These are phyloP conservation scores for Wilcoxina mikolae DNA, from an alignment of 495 filamentous ascomycete species.

Conservation along the genomic window DNA sequence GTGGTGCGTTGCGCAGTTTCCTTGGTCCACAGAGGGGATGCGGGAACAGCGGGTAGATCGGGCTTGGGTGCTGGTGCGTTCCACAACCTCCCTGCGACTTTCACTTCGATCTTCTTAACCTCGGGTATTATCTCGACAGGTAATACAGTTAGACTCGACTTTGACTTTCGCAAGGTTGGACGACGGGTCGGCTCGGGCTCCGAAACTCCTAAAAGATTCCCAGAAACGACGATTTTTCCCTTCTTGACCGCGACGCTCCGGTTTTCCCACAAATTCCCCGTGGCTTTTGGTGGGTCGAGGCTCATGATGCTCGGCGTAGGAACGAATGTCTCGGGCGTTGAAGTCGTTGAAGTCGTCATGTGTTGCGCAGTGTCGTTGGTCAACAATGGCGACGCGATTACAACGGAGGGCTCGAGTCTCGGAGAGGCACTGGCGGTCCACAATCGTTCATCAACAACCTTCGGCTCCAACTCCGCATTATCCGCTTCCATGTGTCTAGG, in stretches of 20 bases:
- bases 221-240: background rate
- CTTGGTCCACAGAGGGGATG: conserved; percentile 1
- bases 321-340: conserved; percentile 9
- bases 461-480: background rate
- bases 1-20: conserved; percentile 8
- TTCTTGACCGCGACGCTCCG: conserved; percentile 1
- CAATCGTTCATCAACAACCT: background rate
- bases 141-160: background rate
- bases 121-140: background rate
- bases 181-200: background rate
- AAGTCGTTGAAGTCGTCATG: conserved; percentile 13
- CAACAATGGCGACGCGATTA: background rate
- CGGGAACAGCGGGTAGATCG: conserved; percentile 6
- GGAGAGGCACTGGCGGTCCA: background rate
- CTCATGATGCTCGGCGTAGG: background rate
- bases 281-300: background rate
- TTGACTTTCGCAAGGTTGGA: background rate
- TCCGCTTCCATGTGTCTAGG: conserved; percentile 1
- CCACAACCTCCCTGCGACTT: conserved; percentile 3
- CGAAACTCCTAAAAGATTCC: background rate
- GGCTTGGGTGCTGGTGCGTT: background rate
- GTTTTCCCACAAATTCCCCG: background rate
- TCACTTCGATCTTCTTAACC: conserved; percentile 5
- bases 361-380: background rate
- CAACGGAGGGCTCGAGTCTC: background rate